Evolutionary conservation across 2,329 filamentous ascomycete genomes (phyloP).

Genomic region (Aspergillus piperis): DNA sequence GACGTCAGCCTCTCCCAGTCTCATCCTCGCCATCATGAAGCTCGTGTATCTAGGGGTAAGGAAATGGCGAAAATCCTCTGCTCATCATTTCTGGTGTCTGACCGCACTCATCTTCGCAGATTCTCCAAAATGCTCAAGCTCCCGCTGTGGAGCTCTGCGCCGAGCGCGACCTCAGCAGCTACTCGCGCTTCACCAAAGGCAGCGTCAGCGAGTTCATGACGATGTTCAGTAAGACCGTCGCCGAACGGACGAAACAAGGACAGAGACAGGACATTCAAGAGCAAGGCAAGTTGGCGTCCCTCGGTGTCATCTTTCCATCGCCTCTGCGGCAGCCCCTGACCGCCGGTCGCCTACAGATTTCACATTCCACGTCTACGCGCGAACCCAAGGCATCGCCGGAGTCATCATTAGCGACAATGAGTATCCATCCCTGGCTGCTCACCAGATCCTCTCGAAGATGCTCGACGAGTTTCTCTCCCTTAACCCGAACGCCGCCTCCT

Average conservation of each 20-base stretch:
- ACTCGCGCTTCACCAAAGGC: conserved; percentile 73
- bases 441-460: conserved; percentile 82
- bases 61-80: conserved; percentile 15
- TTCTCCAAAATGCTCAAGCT: conserved; percentile 76
- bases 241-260: conserved; percentile 78
- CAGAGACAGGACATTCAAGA: conserved; percentile 79
- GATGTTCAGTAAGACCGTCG: conserved; percentile 82
- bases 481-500: conserved; percentile 61
- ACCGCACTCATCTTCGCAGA: conserved; percentile 50
- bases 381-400: conserved; percentile 70
- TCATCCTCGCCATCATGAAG: conserved; percentile 66
- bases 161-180: conserved; percentile 74
- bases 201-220: conserved; percentile 72
- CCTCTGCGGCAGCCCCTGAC: conserved; percentile 10
- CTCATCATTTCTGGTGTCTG: not conserved
- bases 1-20: conserved; percentile 17
- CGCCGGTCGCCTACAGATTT: conserved; percentile 26
- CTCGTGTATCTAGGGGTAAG: conserved; percentile 83
- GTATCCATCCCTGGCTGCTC: conserved; percentile 77
- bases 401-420: conserved; percentile 76
- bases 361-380: conserved; percentile 71
- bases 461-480: conserved; percentile 82
- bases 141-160: conserved; percentile 74
- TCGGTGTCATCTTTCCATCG: not conserved
- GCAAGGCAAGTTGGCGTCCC: conserved; percentile 28